A percentile compares a stretch with the other conserved stretches of the same genome.
These are phyloP conservation scores for Penicillium sp. DNA, from an alignment of 2,329 filamentous ascomycete species.

Conservation along the genomic window DNA sequence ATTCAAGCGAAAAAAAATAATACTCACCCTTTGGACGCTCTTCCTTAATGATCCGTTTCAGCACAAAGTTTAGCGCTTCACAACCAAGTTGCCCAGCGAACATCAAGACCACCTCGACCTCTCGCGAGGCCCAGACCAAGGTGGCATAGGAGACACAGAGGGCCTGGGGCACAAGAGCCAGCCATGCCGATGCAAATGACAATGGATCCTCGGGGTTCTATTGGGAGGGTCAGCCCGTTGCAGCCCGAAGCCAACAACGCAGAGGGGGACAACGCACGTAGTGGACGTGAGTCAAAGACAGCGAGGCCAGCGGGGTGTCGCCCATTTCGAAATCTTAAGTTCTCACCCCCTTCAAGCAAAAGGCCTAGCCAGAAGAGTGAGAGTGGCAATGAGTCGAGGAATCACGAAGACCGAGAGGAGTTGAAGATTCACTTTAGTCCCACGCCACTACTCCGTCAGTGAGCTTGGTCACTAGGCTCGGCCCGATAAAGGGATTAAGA, in stretches of 20 bases:
- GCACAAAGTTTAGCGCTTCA: conserved; percentile 83
- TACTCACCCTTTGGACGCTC: conserved; percentile 76
- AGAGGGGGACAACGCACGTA: conserved; percentile 66
- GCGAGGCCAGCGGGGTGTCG: conserved; percentile 70
- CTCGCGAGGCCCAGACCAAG: conserved; percentile 85
- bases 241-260: neutral
- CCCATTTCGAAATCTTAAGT: conserved; percentile 24
- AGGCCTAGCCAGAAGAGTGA: neutral
- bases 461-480: neutral
- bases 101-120: conserved; percentile 85
- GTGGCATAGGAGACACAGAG: conserved; percentile 89
- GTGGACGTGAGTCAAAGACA: conserved; percentile 93
- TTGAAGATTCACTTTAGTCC: neutral
- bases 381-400: neutral
- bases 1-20: neutral
- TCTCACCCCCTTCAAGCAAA: neutral
- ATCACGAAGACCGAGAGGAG: neutral
- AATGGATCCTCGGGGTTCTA: conserved; percentile 83
- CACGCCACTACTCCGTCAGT: neutral
- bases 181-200: conserved; percentile 88
- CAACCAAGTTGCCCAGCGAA: conserved; percentile 89
- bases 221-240: neutral
- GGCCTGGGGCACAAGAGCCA: conserved; percentile 89
- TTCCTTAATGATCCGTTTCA: conserved; percentile 92
- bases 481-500: neutral